These are phyloP conservation scores for Zygotorulaspora danielsina DNA, from an alignment of 805 yeast species.

Conservation along the genomic window DNA sequence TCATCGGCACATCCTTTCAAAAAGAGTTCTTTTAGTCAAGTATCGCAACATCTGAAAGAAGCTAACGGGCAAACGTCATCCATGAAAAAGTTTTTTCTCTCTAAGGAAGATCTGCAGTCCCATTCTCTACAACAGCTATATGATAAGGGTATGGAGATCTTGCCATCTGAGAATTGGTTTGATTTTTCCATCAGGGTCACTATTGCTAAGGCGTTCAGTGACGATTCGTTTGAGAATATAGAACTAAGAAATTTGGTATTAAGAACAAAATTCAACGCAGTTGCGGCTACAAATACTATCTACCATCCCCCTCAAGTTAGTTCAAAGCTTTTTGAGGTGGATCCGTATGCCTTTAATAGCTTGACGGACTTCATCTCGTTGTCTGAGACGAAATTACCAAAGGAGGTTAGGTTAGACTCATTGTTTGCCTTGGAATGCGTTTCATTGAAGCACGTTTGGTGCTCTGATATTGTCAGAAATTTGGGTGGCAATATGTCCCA, in stretches of 20 bases:
- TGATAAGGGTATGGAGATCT: conserved; percentile 51
- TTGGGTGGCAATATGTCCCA: conserved; percentile 84
- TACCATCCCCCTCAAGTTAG: conserved; percentile 56
- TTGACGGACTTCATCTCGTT: conserved; percentile 71
- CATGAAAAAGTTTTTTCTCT: conserved; percentile 46
- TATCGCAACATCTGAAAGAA: conserved; percentile 9
- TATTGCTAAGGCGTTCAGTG: conserved; percentile 68
- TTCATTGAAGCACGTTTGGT: conserved; percentile 62
- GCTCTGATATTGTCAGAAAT: conserved; percentile 70
- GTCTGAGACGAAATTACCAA: conserved; percentile 49
- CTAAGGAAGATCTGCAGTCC: conserved; percentile 54
- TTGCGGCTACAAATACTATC: conserved; percentile 58
- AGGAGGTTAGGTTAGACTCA: conserved; percentile 54
- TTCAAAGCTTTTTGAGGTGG: conserved; percentile 63
- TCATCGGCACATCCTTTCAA: conserved; percentile 2
- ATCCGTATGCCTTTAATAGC: conserved; percentile 64
- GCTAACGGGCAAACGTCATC: conserved; percentile 35
- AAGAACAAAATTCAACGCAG: conserved; percentile 59
- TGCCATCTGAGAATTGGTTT: conserved; percentile 63
- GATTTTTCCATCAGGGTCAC: conserved; percentile 59
- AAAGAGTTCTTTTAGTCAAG: conserved; percentile 2
- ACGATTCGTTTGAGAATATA: conserved; percentile 49
- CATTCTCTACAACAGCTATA: conserved; percentile 56
- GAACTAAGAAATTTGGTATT: conserved; percentile 55
- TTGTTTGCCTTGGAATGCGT: conserved; percentile 65